These are phyloP conservation scores for Trichoderma breve DNA, from an alignment of 2,329 filamentous ascomycete genomes.

Conservation along the genomic window DNA sequence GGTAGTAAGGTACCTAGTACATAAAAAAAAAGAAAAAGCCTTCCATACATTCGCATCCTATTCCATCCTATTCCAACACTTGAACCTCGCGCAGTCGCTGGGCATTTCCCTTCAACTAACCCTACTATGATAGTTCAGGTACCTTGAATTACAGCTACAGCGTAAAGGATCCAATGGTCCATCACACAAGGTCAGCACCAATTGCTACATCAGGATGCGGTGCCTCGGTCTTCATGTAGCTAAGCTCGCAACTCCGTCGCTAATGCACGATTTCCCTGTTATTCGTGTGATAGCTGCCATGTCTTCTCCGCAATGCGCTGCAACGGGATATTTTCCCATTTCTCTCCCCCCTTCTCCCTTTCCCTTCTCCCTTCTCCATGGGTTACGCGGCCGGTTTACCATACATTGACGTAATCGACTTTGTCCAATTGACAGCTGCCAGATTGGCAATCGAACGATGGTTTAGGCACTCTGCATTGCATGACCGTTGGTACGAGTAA, in stretches of 20 bases:
- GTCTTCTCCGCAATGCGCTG: not conserved
- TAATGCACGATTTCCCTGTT: slow-evolving; percentile 12
- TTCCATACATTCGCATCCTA: not conserved
- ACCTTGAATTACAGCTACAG: not conserved
- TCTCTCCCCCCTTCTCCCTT: not conserved
- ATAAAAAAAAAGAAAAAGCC: not conserved
- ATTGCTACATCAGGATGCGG: not conserved
- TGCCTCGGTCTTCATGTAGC: not conserved
- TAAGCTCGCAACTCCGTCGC: not conserved
- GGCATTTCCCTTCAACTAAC: no score
- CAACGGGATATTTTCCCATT: not conserved
- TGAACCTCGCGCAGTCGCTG: no score
- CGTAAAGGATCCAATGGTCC: not conserved
- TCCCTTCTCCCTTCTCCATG: not conserved
- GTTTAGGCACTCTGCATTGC: not conserved
- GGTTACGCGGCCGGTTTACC: not conserved
- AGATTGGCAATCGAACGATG: not conserved
- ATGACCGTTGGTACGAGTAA: not conserved
- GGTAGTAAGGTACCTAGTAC: no score
- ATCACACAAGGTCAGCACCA: not conserved
- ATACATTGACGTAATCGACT: slow-evolving; percentile 8
- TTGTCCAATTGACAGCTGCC: not conserved
- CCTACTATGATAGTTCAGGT: no score
- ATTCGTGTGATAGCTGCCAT: not conserved
- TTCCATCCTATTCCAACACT: not conserved